Evolutionary conservation across 768 basidiomycete species (phyloP).

Genomic region (Mycena haematopus): DNA sequence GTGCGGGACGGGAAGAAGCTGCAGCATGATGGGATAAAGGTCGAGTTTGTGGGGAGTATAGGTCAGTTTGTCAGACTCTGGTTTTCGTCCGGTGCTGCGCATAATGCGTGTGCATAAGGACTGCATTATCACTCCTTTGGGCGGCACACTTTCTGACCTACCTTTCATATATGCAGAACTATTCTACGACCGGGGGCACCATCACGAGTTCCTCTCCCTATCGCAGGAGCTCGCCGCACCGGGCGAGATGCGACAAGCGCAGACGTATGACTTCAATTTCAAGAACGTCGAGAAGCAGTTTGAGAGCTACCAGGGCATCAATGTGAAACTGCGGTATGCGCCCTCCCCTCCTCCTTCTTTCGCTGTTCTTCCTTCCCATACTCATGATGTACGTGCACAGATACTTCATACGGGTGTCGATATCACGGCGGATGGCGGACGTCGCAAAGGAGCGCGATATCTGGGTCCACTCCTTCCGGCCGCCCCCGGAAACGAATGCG

Average conservation of each 20-base stretch:
- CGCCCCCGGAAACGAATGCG: slow-evolving; percentile 98
- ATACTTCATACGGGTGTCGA: slow-evolving; percentile 90
- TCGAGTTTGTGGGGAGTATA: slow-evolving; percentile 96
- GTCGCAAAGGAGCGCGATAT: slow-evolving; percentile 92
- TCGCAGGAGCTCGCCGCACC: slow-evolving; percentile 95
- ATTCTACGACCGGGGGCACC: slow-evolving; percentile 97
- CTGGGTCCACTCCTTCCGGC: slow-evolving; percentile 98
- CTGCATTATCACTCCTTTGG: too few relatives aligned
- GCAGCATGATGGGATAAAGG: slow-evolving; percentile 95
- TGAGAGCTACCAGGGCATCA: slow-evolving; percentile 97
- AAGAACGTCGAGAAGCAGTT: slow-evolving; percentile 99
- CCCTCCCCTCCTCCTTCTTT: not conserved
- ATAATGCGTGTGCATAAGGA: too few relatives aligned
- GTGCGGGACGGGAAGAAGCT: slow-evolving; percentile 95
- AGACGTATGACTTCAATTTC: slow-evolving; percentile 96
- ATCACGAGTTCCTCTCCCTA: slow-evolving; percentile 96
- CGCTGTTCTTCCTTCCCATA: not conserved
- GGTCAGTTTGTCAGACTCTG: slow-evolving; percentile 54
- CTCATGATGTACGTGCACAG: slow-evolving; percentile 45
- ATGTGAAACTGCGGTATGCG: slow-evolving; percentile 91
- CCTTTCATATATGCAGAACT: slow-evolving; percentile 64
- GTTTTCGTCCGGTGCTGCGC: too few relatives aligned
- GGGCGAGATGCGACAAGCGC: slow-evolving; percentile 96
- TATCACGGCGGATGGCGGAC: slow-evolving; percentile 92
- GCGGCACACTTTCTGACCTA: slow-evolving; percentile 7